Evolutionary conservation across 352 stramenopile genomes (phyloP).

Genomic region (Globisporangium nodosum): DNA sequence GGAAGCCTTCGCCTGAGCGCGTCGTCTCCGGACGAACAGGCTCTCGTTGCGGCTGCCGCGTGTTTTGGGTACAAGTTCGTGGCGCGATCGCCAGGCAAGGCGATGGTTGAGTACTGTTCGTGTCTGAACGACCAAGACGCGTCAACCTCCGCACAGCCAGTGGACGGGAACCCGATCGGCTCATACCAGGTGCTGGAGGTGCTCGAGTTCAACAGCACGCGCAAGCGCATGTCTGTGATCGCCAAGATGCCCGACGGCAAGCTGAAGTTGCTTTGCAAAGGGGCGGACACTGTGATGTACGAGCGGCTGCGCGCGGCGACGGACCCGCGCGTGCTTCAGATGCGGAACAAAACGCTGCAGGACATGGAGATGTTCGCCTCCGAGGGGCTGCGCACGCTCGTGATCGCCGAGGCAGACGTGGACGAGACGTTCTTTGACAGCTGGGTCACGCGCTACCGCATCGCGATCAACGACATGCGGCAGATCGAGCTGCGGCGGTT

Average conservation of each 20-base stretch:
- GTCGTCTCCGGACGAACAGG: slow-evolving; percentile 90
- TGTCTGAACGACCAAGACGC: slow-evolving; percentile 23
- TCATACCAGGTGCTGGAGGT: slow-evolving; percentile 89
- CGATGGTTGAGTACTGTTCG: slow-evolving; percentile 70
- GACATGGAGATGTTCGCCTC: slow-evolving; percentile 88
- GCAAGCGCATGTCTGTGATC: slow-evolving; percentile 95
- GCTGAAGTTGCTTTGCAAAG: slow-evolving; percentile 82
- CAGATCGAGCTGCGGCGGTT: slow-evolving; percentile 77
- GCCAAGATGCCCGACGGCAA: slow-evolving; percentile 43
- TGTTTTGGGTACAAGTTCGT: slow-evolving; percentile 85
- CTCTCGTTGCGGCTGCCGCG: slow-evolving; percentile 72
- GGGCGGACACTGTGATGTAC: slow-evolving; percentile 89
- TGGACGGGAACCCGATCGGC: slow-evolving; percentile 23
- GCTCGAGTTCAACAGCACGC: slow-evolving; percentile 93
- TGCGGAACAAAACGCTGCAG: slow-evolving; percentile 62
- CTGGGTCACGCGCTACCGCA: slow-evolving; percentile 67
- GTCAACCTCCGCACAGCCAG: slow-evolving; percentile 23
- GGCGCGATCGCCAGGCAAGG: slow-evolving; percentile 60
- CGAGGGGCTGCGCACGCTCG: slow-evolving; percentile 87
- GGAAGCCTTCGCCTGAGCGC: slow-evolving; percentile 83
- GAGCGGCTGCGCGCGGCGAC: slow-evolving; percentile 54
- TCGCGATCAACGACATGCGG: slow-evolving; percentile 79
- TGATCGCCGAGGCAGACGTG: slow-evolving; percentile 71
- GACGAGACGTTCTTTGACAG: slow-evolving; percentile 49
- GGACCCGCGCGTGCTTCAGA: slow-evolving; percentile 35